Evolutionary conservation across 2,329 filamentous ascomycete genomes (phyloP), one percentile per base, ranked within the genome.

Genomic region (Sarocladium oryzae): DNA sequence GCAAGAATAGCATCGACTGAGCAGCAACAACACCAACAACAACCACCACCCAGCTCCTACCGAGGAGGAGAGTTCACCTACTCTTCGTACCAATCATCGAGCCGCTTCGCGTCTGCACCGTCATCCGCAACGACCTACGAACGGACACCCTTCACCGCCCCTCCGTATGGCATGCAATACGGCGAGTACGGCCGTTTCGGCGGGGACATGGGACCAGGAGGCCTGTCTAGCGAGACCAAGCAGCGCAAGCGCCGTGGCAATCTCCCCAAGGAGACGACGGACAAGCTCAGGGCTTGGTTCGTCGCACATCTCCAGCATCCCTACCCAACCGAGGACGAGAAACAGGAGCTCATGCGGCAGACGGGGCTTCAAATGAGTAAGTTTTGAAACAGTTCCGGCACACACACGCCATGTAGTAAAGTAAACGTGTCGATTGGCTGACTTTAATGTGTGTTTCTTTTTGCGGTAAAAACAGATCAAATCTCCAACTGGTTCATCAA

Each of bases 261-360:
- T 61, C 74, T 96, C 2, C 90, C 90, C n/a, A 95, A 95, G 63
- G 86, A 90, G 51, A 88, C 89, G 0, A 96, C 89, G 0, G 87
- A 91, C 63, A 84, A 88, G 57, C 74, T 96, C 36, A 81, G 87
- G 51, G 74, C 80, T 0, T 96, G 90, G 90, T 91, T 95, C 57
- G 69, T 84, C 49, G 76, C 77, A n/a, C 86, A 93, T 65, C 68
- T 90, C 7, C 75, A 83, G 54, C 89, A 93, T 61, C 89, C 89
- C 0, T 95, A 95, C 63, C 89, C 89, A 1, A 90, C 84, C 4
- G 88, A 95, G 66, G 88, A 95, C 56, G 86, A 95, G 69, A 95
- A 95, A 68, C 82, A 91, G 62, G 81, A 87, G 53, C 75, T 95
- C 45, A 89, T 90, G 76, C 77, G 78, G 43, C 75, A 82, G 61